Conservation (phyloP, 805 yeast species). For the Schizosaccharomyces cryophilus region DNA sequence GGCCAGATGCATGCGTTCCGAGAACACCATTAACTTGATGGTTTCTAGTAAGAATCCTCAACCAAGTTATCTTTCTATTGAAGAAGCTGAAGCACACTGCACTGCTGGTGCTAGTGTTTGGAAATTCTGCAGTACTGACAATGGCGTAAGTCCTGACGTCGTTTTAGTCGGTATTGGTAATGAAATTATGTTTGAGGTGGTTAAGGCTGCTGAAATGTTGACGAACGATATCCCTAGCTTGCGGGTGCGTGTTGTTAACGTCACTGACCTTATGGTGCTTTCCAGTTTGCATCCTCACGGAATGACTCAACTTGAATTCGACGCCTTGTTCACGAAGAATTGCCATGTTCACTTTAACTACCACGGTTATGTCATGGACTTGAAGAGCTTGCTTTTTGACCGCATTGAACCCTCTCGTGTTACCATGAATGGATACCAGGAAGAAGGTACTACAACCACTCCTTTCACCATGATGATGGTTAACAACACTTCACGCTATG, state of each 20-base stretch:
- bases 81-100: conserved; percentile 9
- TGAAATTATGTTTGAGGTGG: conserved; percentile 9
- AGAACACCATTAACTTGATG: conserved; percentile 9
- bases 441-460: conserved; percentile 10
- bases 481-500: conserved; percentile 8
- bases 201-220: conserved; percentile 8
- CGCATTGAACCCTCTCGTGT: conserved; percentile 6
- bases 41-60: conserved; percentile 8
- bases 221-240: conserved; percentile 6
- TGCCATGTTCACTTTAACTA: conserved; percentile 9
- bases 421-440: conserved; percentile 7
- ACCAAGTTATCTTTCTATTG: conserved; percentile 7
- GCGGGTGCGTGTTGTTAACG: conserved; percentile 9
- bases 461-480: conserved; percentile 9
- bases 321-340: conserved; percentile 7
- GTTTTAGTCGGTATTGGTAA: conserved; percentile 9
- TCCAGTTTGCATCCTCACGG: conserved; percentile 8
- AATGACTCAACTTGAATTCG: conserved; percentile 5
- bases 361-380: conserved; percentile 9
- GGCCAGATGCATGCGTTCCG: conserved; percentile 7
- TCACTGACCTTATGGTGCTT: conserved; percentile 8
- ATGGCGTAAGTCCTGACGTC: conserved; percentile 8
- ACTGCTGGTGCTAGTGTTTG: conserved; percentile 10
- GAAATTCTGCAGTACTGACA: conserved; percentile 9
- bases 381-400: conserved; percentile 8